Conservation (phyloP, 768 basidiomycete species). For the Hydnum rufescens region DNA sequence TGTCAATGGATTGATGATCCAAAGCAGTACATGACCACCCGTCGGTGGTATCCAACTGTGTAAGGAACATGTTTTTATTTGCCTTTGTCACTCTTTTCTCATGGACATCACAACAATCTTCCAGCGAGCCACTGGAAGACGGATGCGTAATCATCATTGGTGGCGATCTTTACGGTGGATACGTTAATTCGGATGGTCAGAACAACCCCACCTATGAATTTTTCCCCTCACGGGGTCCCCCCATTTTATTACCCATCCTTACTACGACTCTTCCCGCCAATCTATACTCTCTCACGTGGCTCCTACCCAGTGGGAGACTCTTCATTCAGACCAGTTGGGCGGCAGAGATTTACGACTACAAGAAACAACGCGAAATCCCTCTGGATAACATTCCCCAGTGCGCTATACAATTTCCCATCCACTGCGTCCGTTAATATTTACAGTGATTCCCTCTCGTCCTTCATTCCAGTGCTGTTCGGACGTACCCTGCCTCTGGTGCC, state of each 20-base stretch:
- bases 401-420: no score
- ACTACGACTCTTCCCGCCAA: slow-evolving; percentile 22
- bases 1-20: slow-evolving; percentile 9
- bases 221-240: slow-evolving; percentile 9
- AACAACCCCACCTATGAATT: slow-evolving; percentile 25
- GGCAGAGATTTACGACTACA: slow-evolving; percentile 9
- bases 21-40: slow-evolving; percentile 9
- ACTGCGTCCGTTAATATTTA: no score
- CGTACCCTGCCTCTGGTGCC: slow-evolving; percentile 26
- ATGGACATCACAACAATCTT: neutral
- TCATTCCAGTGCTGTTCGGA: slow-evolving; percentile 11
- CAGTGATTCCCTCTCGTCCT: no score
- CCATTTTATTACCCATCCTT: slow-evolving; percentile 22
- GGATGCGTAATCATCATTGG: slow-evolving; percentile 24
- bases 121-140: slow-evolving; percentile 20
- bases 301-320: slow-evolving; percentile 10
- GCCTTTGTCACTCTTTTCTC: neutral
- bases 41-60: slow-evolving; percentile 23
- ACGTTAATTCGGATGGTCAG: slow-evolving; percentile 15
- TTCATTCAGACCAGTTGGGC: slow-evolving; percentile 12
- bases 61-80: neutral
- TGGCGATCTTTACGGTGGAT: slow-evolving; percentile 21
- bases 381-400: slow-evolving; percentile 9
- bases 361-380: slow-evolving; percentile 5
- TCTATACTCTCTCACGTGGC: slow-evolving; percentile 13